phyloP scores from a whole-genome alignment of 306 rosid genomes.

The Herpetospermum pedunculosum region DNA sequence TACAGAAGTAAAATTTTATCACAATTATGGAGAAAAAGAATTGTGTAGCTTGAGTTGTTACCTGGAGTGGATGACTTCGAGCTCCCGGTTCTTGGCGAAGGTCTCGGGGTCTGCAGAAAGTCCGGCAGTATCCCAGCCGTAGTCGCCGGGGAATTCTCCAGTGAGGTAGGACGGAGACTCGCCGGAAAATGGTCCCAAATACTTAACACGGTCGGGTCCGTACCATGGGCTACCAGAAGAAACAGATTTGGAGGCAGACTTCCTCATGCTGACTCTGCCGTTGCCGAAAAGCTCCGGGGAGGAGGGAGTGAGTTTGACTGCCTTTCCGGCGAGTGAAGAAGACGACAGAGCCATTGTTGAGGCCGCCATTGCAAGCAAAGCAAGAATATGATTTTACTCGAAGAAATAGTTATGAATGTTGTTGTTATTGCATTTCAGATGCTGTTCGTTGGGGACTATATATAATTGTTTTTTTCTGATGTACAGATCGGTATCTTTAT shows the following conservation, averaged over 20 bases:
- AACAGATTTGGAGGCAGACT: not conserved
- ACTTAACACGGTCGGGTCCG: constrained; percentile 21
- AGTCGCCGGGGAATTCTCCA: constrained; percentile 9
- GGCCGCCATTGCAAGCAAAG: constrained; percentile 7
- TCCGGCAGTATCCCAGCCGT: not conserved
- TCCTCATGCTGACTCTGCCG: constrained; percentile 13
- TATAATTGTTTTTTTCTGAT: too few relatives aligned
- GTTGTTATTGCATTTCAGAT: too few relatives aligned
- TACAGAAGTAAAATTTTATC: too few relatives aligned
- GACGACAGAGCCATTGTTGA: constrained; percentile 15
- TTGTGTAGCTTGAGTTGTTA: too few relatives aligned
- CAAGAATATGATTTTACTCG: too few relatives aligned
- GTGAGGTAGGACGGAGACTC: constrained; percentile 15
- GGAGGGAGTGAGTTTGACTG: constrained; percentile 8
- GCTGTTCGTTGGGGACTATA: too few relatives aligned
- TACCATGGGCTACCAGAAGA: constrained; percentile 17
- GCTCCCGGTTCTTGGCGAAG: not conserved
- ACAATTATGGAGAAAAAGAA: too few relatives aligned
- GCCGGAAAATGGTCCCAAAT: constrained; percentile 24
- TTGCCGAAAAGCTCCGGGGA: constrained; percentile 1
- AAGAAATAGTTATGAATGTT: too few relatives aligned
- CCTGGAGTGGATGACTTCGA: not conserved
- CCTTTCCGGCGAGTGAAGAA: constrained; percentile 12
- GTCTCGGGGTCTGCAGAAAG: not conserved
- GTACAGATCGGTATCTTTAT: too few relatives aligned